Evolutionary conservation across 306 rosid species (phyloP), one percentile per base, ranked within the genome.

Genomic region (Trifolium pratense): DNA sequence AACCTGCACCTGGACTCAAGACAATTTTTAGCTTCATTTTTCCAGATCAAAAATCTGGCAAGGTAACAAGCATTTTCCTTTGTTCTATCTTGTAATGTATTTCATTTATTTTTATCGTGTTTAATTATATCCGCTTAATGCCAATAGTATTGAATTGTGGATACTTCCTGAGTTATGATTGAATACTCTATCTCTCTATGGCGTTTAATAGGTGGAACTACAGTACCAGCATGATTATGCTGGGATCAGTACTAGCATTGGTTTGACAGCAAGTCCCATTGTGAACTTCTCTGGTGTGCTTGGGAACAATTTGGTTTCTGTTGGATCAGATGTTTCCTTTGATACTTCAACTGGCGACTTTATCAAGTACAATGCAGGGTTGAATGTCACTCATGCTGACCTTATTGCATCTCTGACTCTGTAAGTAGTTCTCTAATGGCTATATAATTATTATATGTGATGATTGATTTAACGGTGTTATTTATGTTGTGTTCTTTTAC

Each of bases 21-120:
- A 58, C 97, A 36, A 91, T 89, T 78, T 84, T 94, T 46, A 91
- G 97, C 83, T 89, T 94, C 42, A 85, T 82, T 72, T 85, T 83
- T 65, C 96, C 98, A 32, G 96, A 93, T 66, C 97, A 93, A 85
- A 91, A 86, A 79, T 91, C 97, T 77, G 98, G 91, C 73, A 93
- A 88, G 96, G 98, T 93, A 78, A 70, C 68, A 42, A 66, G 11
- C 69, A 23, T 70, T 25, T 76, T 18, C 11, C 49, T 29, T 7
- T 23, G 16, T 43, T 25, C 39, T 56, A 17, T 42, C 15, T 8
- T 5, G 13, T 45, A 37, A 23, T 70, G 25, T 16, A 6, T 43
- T 62, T 6, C 5, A 36, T 36, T 36, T 36, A 36, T 36, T 1
- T 1, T 60, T 51, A 12, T 59, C 48, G 1, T 43, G 10, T 21